These are phyloP conservation scores for Diaporthe australafricana DNA, from an alignment of 2,329 filamentous ascomycete genomes.

Conservation along the genomic window DNA sequence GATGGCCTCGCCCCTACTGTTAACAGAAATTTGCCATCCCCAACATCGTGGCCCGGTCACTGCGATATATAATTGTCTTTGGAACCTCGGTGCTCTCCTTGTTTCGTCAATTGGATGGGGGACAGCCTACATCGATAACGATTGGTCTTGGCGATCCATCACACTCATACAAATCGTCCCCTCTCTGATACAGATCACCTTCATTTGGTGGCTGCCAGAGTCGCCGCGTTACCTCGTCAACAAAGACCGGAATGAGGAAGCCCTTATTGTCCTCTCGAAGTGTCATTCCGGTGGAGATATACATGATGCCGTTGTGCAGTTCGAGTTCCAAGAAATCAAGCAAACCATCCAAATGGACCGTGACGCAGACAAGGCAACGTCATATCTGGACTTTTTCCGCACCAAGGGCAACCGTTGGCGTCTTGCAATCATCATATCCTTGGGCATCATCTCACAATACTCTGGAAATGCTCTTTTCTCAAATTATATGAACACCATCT, in stretches of 20 bases:
- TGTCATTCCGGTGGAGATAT: conserved; percentile 71
- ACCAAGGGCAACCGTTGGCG: conserved; percentile 72
- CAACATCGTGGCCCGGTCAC: conserved; percentile 73
- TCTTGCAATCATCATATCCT: conserved; percentile 67
- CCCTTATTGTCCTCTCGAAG: conserved; percentile 69
- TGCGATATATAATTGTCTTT: conserved; percentile 73
- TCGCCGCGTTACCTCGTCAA: conserved; percentile 37
- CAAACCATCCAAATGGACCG: conserved; percentile 69
- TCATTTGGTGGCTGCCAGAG: conserved; percentile 38
- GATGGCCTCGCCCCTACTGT: conserved; percentile 69
- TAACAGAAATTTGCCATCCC: conserved; percentile 73
- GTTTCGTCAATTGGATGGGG: conserved; percentile 74
- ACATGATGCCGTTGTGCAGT: conserved; percentile 68
- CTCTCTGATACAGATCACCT: conserved; percentile 52
- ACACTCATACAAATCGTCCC: conserved; percentile 73
- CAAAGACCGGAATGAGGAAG: conserved; percentile 65
- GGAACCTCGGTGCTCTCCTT: conserved; percentile 58
- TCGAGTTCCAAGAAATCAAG: conserved; percentile 72
- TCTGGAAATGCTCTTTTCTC: conserved; percentile 72
- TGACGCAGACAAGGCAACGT: conserved; percentile 56
- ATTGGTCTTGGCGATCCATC: conserved; percentile 77
- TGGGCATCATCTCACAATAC: conserved; percentile 74
- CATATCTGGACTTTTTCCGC: conserved; percentile 68
- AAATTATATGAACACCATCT: conserved; percentile 72
- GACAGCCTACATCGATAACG: conserved; percentile 65